Conservation (phyloP, 2,329 filamentous ascomycete genomes). For the Fusarium kyushuense region DNA sequence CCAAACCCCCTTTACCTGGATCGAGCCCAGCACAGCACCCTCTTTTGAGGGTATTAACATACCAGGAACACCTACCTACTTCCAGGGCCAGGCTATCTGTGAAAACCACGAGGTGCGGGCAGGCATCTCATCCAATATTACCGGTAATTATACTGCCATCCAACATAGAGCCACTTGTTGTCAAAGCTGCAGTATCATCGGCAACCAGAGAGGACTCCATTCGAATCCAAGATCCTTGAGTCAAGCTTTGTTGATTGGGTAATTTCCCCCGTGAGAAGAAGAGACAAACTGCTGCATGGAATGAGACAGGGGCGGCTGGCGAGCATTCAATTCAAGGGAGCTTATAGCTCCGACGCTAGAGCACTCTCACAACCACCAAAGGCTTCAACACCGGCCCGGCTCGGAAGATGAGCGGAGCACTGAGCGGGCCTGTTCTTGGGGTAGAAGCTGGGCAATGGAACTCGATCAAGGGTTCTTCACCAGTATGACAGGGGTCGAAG, state of each 20-base stretch:
- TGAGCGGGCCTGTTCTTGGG: conserved; percentile 37
- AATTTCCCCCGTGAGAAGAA: conserved; percentile 28
- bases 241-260: conserved; percentile 25
- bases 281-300: conserved; percentile 21
- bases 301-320: conserved; percentile 25
- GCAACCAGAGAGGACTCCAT: conserved; percentile 22
- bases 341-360: conserved; percentile 36
- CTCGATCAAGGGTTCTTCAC: conserved; percentile 18
- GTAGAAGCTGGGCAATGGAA: conserved; percentile 29
- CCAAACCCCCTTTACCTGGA: neutral
- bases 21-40: neutral
- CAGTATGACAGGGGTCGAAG: conserved; percentile 29
- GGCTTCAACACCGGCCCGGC: conserved; percentile 44
- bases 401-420: conserved; percentile 47
- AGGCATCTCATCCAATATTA: neutral
- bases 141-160: neutral
- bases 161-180: conserved; percentile 7
- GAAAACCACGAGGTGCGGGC: conserved; percentile 1
- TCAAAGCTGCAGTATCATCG: conserved; percentile 8
- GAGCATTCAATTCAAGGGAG: conserved; percentile 34
- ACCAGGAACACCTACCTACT: conserved; percentile 1
- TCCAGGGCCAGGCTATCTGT: conserved; percentile 5
- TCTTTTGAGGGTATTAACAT: neutral
- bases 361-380: conserved; percentile 30
- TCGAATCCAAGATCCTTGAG: conserved; percentile 1